Base-by-base conservation (phyloP, 768 basidiomycete genomes). In the Pleurotus ostreatus region DNA sequence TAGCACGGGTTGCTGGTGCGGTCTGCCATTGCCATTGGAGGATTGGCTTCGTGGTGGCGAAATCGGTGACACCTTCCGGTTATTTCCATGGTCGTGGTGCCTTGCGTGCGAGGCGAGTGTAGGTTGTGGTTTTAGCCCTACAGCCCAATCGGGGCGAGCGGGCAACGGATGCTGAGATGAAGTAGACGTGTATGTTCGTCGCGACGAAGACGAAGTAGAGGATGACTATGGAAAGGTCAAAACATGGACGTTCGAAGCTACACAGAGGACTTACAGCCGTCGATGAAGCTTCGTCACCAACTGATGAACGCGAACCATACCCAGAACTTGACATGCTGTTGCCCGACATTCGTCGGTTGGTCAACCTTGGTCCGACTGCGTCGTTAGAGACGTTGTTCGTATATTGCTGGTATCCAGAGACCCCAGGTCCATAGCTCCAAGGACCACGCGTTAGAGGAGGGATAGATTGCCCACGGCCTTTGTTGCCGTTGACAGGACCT, bases 141-240 rank as follows among this genome's bases (percentile, higher is more conserved):
- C 88, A 15, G 92, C 91, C 92, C 92, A 94, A 67, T 94, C 92
- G 40, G 92, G 92, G 56, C 92, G 79, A 2, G 89, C 74, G 3
- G 92, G 92, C 39, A 94, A 77, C 12, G 91, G 92, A 71, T 91
- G 78, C 61, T 78, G 79, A 18, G 86, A 88, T 2, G 89, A 89
- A 4, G 80, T 82, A 34, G 89, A 90, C 1, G 88, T 88, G 60
- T 81, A 89, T 5, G 88, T 89, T 60, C 83, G 80, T 39, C 86
- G 80, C 39, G 91, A 92, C 1, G 89, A 90, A 0, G 89, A 91
- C 5, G 92, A 91, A 11, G 83, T 82, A 5, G 86, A 87, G 46
- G 89, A 90, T 26, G 88, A 90, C 88, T 83, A 60, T 51, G 20
- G 39, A 52, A 59, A 57, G 52, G 11, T 47, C 25, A 62, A 15